Conservation (phyloP, 139 green algal genomes). For the Micromonas commoda region DNA sequence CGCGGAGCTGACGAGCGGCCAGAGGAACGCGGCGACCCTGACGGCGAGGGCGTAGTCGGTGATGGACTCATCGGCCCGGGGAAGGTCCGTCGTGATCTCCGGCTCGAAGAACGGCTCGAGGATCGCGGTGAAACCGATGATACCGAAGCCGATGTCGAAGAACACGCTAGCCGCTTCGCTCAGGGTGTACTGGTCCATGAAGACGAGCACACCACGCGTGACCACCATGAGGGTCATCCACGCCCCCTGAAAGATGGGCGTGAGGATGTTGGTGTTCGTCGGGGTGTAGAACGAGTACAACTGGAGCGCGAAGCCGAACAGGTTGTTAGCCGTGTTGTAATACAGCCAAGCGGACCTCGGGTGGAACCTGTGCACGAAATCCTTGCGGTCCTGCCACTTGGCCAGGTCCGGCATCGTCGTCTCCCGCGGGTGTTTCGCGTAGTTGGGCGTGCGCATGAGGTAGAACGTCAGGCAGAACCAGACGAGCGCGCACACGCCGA, state of each 20-base stretch:
- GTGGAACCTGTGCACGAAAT: neutral
- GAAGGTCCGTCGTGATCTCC: neutral
- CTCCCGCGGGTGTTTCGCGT: neutral
- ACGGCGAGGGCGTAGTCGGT: neutral
- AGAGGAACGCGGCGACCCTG: neutral
- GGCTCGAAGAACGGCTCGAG: constrained; percentile 11
- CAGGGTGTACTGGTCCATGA: neutral
- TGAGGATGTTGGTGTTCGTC: neutral
- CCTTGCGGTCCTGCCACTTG: neutral
- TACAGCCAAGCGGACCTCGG: neutral
- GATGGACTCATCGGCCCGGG: constrained; percentile 1
- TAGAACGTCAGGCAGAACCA: neutral
- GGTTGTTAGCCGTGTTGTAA: neutral
- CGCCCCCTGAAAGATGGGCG: constrained; percentile 1
- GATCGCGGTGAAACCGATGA: neutral
- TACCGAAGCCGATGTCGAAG: constrained; percentile 3
- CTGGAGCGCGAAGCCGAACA: neutral
- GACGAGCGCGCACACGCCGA: neutral
- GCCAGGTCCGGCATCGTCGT: neutral
- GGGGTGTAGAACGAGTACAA: constrained; percentile 20
- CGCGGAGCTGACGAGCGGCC: neutral
- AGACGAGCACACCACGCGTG: neutral
- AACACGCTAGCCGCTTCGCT: neutral
- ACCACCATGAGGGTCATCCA: neutral
- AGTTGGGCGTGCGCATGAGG: neutral